These are phyloP conservation scores for Boletus vinaceobasis DNA, from an alignment of 768 basidiomycete genomes.

Conservation along the genomic window DNA sequence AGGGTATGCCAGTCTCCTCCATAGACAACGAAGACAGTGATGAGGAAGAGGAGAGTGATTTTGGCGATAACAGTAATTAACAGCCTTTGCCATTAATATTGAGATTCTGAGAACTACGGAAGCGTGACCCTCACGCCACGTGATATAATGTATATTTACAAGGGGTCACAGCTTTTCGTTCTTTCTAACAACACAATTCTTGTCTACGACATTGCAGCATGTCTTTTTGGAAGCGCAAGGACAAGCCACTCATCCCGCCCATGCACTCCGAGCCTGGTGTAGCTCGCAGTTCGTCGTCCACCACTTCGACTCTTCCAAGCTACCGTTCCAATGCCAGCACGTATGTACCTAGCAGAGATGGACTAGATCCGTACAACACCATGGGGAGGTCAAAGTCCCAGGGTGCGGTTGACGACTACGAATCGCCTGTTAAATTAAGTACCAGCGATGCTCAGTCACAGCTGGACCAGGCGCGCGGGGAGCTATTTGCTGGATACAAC, in stretches of 20 bases:
- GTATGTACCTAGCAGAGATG: constrained; percentile 69
- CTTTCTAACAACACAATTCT: neutral
- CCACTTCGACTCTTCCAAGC: constrained; percentile 39
- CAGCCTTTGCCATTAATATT: constrained; percentile 5
- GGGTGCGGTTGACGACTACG: constrained; percentile 24
- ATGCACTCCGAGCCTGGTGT: constrained; percentile 36
- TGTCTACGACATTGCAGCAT: constrained; percentile 9
- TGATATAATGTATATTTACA: neutral
- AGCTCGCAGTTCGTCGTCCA: constrained; percentile 30
- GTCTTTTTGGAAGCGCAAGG: constrained; percentile 59
- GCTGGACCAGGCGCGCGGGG: constrained; percentile 63
- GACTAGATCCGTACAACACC: constrained; percentile 47
- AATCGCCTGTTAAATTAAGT: constrained; percentile 9
- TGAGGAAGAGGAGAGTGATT: constrained; percentile 39
- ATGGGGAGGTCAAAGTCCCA: constrained; percentile 28
- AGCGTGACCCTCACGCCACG: constrained; percentile 11
- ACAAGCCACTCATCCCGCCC: constrained; percentile 67
- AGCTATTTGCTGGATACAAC: constrained; percentile 74
- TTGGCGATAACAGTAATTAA: constrained; percentile 30
- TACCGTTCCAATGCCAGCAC: constrained; percentile 55
- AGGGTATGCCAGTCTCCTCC: constrained; percentile 50
- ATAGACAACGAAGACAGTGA: constrained; percentile 34
- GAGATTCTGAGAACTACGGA: no score
- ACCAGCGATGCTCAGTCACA: constrained; percentile 38
- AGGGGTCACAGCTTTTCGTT: constrained; percentile 4